A percentile compares a stretch with the other conserved stretches of the same genome.
phyloP scores from a whole-genome alignment of 2,329 filamentous ascomycete genomes.

The Sodiomyces alkalinus region DNA sequence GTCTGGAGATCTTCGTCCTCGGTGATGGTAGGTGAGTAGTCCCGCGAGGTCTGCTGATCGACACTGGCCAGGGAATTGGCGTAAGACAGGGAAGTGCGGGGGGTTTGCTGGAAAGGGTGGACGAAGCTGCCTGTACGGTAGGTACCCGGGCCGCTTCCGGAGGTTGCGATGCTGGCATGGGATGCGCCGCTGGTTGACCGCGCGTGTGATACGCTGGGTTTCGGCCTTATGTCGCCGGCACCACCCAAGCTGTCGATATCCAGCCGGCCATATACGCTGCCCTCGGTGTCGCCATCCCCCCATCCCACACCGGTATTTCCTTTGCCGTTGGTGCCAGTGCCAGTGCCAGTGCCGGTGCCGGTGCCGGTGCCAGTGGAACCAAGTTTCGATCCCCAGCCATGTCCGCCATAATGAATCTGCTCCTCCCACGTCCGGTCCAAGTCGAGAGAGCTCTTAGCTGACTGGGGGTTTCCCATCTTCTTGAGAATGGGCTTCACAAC shows the following conservation, averaged over 20 bases:
- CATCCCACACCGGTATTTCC: neutral
- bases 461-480: slow-evolving; percentile 33
- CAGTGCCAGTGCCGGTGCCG: slow-evolving; percentile 8
- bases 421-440: slow-evolving; percentile 43
- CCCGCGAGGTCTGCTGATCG: slow-evolving; percentile 23
- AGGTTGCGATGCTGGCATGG: slow-evolving; percentile 39
- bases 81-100: slow-evolving; percentile 42
- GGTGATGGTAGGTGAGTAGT: slow-evolving; percentile 40
- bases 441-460: slow-evolving; percentile 48
- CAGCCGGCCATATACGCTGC: slow-evolving; percentile 9
- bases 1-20: slow-evolving; percentile 34
- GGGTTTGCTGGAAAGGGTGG: slow-evolving; percentile 50
- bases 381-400: slow-evolving; percentile 13
- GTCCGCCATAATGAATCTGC: slow-evolving; percentile 24
- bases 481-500: slow-evolving; percentile 48
- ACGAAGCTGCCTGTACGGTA: slow-evolving; percentile 34
- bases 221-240: too few relatives aligned
- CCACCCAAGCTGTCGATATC: slow-evolving; percentile 2
- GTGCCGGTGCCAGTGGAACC: too few relatives aligned
- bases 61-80: slow-evolving; percentile 39
- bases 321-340: slow-evolving; percentile 2
- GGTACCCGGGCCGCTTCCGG: slow-evolving; percentile 26
- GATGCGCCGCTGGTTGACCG: slow-evolving; percentile 44
- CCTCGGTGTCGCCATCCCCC: slow-evolving; percentile 16
- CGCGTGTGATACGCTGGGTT: slow-evolving; percentile 29